Conservation (phyloP, 2,329 filamentous ascomycete genomes). For the Cladosporium sp. region DNA sequence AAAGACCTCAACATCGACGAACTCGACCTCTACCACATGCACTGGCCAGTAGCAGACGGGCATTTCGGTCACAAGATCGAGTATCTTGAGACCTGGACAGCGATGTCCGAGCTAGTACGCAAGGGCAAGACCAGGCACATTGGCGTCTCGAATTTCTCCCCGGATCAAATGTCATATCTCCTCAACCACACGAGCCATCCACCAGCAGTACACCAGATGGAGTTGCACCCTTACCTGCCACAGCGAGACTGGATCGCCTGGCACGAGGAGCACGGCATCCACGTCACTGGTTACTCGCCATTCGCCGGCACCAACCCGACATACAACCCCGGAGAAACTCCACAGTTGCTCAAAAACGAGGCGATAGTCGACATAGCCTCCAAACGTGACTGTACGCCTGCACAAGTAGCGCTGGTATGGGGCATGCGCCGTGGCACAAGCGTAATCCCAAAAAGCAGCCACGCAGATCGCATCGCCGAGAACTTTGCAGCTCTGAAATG, state of each 20-base stretch:
- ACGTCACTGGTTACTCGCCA: slow-evolving; percentile 49
- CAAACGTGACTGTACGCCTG: slow-evolving; percentile 38
- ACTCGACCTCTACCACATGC: slow-evolving; percentile 44
- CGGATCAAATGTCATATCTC: slow-evolving; percentile 45
- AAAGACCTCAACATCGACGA: slow-evolving; percentile 36
- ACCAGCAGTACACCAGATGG: slow-evolving; percentile 29
- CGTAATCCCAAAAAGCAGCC: slow-evolving; percentile 50
- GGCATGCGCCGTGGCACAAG: slow-evolving; percentile 43
- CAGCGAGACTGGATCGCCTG: slow-evolving; percentile 50
- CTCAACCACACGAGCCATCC: slow-evolving; percentile 49
- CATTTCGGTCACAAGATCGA: slow-evolving; percentile 21
- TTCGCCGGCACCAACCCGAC: slow-evolving; percentile 46
- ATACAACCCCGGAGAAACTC: slow-evolving; percentile 32
- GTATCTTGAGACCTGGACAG: slow-evolving; percentile 55
- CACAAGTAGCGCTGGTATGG: slow-evolving; percentile 47
- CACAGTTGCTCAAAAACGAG: slow-evolving; percentile 39
- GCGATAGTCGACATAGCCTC: slow-evolving; percentile 38
- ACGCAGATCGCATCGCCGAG: slow-evolving; percentile 40
- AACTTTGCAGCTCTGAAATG: slow-evolving; percentile 38
- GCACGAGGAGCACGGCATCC: slow-evolving; percentile 47
- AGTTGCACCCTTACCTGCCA: slow-evolving; percentile 67
- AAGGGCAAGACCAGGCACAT: slow-evolving; percentile 64
- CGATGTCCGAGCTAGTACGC: slow-evolving; percentile 56
- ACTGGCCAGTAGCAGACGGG: slow-evolving; percentile 36
- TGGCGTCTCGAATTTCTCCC: slow-evolving; percentile 71